These are phyloP conservation scores for Scenedesmus sp. DNA, from an alignment of 163 green algal species.

Conservation along the genomic window DNA sequence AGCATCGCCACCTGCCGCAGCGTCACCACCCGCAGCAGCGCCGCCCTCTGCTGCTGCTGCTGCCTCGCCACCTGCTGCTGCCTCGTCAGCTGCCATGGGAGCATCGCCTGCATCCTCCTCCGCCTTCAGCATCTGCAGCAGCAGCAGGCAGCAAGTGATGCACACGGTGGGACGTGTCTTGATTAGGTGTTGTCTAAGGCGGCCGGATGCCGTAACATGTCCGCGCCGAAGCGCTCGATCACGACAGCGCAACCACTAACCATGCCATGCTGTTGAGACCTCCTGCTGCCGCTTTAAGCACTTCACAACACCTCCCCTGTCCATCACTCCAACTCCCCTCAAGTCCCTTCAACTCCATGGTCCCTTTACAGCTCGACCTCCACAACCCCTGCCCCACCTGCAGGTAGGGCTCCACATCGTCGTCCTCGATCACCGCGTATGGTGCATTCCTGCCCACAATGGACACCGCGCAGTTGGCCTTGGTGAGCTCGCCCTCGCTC, in stretches of 20 bases:
- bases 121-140: constrained; percentile 52
- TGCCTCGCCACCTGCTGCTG: constrained; percentile 45
- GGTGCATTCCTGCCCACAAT: constrained; percentile 69
- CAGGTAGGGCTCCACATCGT: constrained; percentile 75
- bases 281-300: background rate
- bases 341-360: background rate
- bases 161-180: background rate
- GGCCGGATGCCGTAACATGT: no score
- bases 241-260: background rate
- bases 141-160: background rate
- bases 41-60: constrained; percentile 29
- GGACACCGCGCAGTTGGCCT: constrained; percentile 83
- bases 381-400: constrained; percentile 10
- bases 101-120: constrained; percentile 47
- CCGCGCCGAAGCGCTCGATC: background rate
- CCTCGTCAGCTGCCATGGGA: constrained; percentile 55
- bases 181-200: no score
- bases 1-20: constrained; percentile 10
- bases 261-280: background rate
- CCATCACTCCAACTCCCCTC: background rate
- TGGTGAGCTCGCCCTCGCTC: constrained; percentile 87
- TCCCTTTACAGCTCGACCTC: background rate
- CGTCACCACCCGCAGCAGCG: constrained; percentile 34
- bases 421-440: constrained; percentile 86
- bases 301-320: background rate